Conservation (phyloP, 306 rosid species). For the Acacia crassicarpa region DNA sequence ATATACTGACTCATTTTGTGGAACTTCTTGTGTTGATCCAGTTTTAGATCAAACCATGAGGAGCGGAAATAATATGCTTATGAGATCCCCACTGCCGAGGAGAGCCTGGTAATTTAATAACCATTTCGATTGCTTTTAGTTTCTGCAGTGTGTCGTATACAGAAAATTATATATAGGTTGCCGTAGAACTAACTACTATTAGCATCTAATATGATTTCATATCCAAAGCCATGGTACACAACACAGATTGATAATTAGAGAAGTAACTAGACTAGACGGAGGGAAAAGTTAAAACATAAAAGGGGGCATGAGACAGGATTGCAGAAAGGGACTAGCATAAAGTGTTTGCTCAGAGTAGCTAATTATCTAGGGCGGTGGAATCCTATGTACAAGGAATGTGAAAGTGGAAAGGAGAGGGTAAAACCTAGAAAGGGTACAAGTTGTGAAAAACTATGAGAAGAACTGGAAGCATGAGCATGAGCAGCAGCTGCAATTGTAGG, state of each 20-base stretch:
- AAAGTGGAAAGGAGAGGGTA: background rate
- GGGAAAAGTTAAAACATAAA: background rate
- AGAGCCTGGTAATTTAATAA: background rate
- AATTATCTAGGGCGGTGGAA: background rate
- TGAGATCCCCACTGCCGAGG: background rate
- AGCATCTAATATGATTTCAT: background rate
- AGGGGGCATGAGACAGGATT: background rate
- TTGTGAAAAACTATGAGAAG: slow-evolving; percentile 18
- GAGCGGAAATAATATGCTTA: background rate
- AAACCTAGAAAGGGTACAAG: background rate
- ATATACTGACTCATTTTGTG: background rate
- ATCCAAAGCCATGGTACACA: background rate
- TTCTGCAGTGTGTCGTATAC: background rate
- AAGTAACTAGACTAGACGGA: background rate
- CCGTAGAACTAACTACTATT: background rate
- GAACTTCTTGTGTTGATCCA: background rate
- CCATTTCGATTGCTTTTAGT: background rate
- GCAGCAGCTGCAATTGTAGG: background rate
- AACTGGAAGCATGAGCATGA: slow-evolving; percentile 36
- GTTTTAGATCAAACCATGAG: background rate
- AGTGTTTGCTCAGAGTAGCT: background rate
- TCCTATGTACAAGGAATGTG: slow-evolving; percentile 17
- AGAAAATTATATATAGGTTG: background rate
- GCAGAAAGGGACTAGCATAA: background rate
- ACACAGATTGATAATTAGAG: background rate